Conservation (phyloP, 2,329 filamentous ascomycete species). For the Fusarium chaquense region DNA sequence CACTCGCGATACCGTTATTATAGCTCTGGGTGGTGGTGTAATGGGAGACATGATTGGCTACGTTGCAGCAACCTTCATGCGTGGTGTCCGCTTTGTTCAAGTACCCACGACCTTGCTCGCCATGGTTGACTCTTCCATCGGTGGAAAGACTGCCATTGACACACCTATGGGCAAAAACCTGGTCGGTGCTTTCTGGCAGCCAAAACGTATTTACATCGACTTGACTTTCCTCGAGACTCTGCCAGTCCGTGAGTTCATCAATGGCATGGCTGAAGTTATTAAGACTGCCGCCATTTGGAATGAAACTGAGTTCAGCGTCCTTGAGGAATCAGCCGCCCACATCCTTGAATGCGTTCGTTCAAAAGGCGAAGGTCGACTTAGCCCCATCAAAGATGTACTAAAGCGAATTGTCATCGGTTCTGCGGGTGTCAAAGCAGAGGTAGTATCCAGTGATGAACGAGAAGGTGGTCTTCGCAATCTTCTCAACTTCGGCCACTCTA, state of each 20-base stretch:
- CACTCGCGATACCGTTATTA: conserved; percentile 92
- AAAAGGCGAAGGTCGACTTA: conserved; percentile 68
- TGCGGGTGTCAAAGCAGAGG: conserved; percentile 91
- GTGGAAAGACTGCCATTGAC: conserved; percentile 98
- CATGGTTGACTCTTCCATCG: conserved; percentile 99
- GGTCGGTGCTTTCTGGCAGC: conserved; percentile 97
- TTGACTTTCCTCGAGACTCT: conserved; percentile 91
- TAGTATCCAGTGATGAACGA: conserved; percentile 93
- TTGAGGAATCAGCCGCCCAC: conserved; percentile 83
- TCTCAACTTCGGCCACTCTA: conserved; percentile 97
- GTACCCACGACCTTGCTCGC: conserved; percentile 93
- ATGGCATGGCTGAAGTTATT: conserved; percentile 98
- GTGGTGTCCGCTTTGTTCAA: conserved; percentile 94
- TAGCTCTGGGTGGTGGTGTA: conserved; percentile 94
- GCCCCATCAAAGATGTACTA: conserved; percentile 75
- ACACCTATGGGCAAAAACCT: conserved; percentile 96
- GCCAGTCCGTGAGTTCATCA: conserved; percentile 92
- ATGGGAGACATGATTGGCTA: conserved; percentile 99
- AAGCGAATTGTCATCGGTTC: conserved; percentile 89
- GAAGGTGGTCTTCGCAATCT: conserved; percentile 95
- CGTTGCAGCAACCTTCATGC: conserved; percentile 98
- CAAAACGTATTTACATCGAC: conserved; percentile 93
- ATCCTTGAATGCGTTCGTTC: conserved; percentile 68
- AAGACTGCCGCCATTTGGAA: conserved; percentile 98
- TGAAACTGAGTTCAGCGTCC: conserved; percentile 83